These are phyloP conservation scores for Tricholoma matsutake DNA, from an alignment of 768 basidiomycete species.

Conservation along the genomic window DNA sequence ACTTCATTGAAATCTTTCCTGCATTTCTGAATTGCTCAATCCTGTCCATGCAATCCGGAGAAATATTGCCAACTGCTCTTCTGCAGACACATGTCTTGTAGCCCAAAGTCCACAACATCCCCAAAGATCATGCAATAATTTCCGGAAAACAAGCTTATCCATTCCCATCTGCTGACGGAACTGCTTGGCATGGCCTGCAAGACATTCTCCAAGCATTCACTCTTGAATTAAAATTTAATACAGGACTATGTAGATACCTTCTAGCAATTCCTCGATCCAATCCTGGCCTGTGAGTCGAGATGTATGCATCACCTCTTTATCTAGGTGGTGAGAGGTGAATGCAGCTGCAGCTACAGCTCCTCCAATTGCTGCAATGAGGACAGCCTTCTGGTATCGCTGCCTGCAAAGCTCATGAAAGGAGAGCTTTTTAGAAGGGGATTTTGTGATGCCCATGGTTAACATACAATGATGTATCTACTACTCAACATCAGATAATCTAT, in stretches of 20 bases:
- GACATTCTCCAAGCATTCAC: background rate
- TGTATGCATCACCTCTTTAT: background rate
- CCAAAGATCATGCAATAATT: background rate
- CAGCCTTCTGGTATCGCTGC: background rate
- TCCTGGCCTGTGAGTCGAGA: background rate
- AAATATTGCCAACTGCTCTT: constrained; percentile 4
- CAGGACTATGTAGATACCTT: background rate
- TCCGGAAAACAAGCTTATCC: constrained; percentile 1
- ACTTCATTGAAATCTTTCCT: constrained; percentile 31
- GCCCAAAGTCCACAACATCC: background rate
- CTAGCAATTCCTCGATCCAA: constrained; percentile 1
- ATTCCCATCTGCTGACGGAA: background rate
- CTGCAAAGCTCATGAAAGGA: background rate
- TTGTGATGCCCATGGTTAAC: background rate
- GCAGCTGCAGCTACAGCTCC: background rate
- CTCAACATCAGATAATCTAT: background rate
- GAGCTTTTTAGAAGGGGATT: background rate
- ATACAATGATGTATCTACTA: too few species aligned
- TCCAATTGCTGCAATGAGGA: background rate
- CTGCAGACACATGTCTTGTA: background rate
- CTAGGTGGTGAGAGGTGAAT: background rate
- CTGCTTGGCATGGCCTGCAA: background rate
- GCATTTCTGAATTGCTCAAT: background rate
- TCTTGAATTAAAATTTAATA: background rate
- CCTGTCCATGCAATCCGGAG: background rate